phyloP scores from a whole-genome alignment of 345 rosid species.

The Heritiera littoralis region DNA sequence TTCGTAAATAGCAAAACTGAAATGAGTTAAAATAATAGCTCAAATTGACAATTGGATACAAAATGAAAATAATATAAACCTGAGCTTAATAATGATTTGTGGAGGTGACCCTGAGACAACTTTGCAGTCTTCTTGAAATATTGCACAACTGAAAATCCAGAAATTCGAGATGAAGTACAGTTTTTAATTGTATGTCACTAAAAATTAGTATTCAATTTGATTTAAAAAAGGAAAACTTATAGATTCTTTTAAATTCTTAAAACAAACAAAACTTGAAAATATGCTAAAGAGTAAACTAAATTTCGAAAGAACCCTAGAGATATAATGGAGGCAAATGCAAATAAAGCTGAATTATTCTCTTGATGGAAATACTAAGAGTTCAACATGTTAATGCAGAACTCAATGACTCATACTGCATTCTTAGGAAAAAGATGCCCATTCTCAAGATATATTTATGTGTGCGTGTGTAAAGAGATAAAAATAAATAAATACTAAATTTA shows the following conservation, averaged over 20 bases:
- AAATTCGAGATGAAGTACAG: conserved; percentile 8
- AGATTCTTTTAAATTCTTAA: neutral
- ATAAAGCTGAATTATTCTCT: neutral
- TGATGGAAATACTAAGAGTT: conserved; percentile 2
- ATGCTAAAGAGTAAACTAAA: neutral
- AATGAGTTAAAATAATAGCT: conserved; percentile 18
- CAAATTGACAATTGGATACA: conserved; percentile 20
- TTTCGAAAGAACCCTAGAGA: neutral
- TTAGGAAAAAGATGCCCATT: neutral
- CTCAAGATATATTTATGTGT: neutral
- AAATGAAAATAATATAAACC: conserved; percentile 44
- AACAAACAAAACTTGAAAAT: neutral
- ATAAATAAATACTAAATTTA: neutral
- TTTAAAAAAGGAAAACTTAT: neutral
- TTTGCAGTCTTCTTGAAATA: conserved; percentile 90
- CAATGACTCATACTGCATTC: neutral
- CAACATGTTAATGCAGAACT: conserved; percentile 3
- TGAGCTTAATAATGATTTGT: conserved; percentile 70
- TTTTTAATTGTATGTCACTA: neutral
- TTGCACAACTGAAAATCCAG: conserved; percentile 56
- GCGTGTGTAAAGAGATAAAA: neutral
- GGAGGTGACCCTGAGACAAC: conserved; percentile 59
- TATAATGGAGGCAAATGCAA: neutral
- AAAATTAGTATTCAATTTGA: neutral
- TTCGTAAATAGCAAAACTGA: conserved; percentile 30